Base-by-base conservation (phyloP, 768 basidiomycete genomes). In the Zangia roseola region DNA sequence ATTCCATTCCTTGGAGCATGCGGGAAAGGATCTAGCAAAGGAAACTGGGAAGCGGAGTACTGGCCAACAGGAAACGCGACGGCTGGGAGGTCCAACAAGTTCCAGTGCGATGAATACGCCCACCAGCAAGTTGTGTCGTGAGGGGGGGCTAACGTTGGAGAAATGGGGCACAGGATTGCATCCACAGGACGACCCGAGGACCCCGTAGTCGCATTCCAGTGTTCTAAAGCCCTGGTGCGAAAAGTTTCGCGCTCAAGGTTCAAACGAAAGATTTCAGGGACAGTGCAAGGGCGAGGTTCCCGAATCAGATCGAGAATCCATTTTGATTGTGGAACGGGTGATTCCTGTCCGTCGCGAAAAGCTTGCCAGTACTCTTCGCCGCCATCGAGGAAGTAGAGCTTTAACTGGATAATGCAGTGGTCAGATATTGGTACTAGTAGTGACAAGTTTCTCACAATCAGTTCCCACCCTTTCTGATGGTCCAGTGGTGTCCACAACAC, bases 81-180 rank as follows among this genome's bases (percentile, higher is more conserved):
- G 17, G 70, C 71, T 10, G 78, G 71, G 45, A 74, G 75, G 59
- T 81, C 79, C 52, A 73, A 54, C 45, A 81, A 54, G 56, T 81
- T 81, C 77, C 78, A 79, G 54, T 80, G 74, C 2, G 74, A 74
- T 6, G 73, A 74, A 56, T 79, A 79, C 7, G 70, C 68, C 75
- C 76, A 76, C 71, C 74, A 78, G n/a, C 70, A 64, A 12, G 72
- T 74, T 5, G 69, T 71, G 51, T 74, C 72, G 45, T 78, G 78
- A 8, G 74, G 77, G 6, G 76, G 71, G 24, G 79, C 77, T 5
- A 78, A 59, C 20, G 73, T 76, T 2, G 78, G 71, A 26, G 74
- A 71, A 35, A 70, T 69, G 14, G 79, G 78, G 50, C 70, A 69
- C 10, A 80, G 68, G 47, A 80, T 69, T 16, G 65, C 76, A 48